Base-by-base conservation (phyloP, 306 rosid species). In the Quercus rubra region DNA sequence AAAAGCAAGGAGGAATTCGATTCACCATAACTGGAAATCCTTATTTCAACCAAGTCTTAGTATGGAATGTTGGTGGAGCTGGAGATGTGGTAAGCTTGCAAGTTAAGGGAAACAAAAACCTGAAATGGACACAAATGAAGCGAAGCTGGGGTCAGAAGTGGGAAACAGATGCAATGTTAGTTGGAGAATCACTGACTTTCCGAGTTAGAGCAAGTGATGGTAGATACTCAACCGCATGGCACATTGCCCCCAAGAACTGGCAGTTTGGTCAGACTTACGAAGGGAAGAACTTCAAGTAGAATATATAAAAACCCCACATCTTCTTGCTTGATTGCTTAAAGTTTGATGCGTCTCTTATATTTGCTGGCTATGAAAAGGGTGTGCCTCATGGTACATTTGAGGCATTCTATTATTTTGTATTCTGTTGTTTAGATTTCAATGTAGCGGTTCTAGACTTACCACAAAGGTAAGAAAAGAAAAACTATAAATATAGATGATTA, bases 111-210 rank as follows among this genome's bases (percentile, higher is more conserved):
- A 23, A 73, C 25, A 13, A 82, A 14, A 88, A 92, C 17, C 88
- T 89, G 25, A 67, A 85, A 70, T 94, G 97, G 97, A 89, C 88
- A 20, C 4, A 62, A 0, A 63, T 92, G 91, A 78, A 55, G 79
- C 41, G 97, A 21, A 43, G 55, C 78, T 94, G 97, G 99, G 99
- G 95, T 54, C 92, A 90, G 86, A 92, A 79, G 77, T 94, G 99
- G 97, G 81, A 70, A 38, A 88, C 91, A 1, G 56, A 75, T 71
- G 90, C 87, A 3, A 88, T 31, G 90, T 51, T 94, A 81, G 74
- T 33, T 1, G 97, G 95, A 4, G 93, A 92, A 82, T 73, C 91
- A 31, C 79, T 92, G 80, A 87, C 88, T 43, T 92, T 92, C 75
- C 76, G 87, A 25, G 93, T 94, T 1, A 78, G 64, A 73, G 74